These are phyloP conservation scores for Magnolia sinica DNA, from an alignment of 164 flowering plant genomes.

Conservation along the genomic window DNA sequence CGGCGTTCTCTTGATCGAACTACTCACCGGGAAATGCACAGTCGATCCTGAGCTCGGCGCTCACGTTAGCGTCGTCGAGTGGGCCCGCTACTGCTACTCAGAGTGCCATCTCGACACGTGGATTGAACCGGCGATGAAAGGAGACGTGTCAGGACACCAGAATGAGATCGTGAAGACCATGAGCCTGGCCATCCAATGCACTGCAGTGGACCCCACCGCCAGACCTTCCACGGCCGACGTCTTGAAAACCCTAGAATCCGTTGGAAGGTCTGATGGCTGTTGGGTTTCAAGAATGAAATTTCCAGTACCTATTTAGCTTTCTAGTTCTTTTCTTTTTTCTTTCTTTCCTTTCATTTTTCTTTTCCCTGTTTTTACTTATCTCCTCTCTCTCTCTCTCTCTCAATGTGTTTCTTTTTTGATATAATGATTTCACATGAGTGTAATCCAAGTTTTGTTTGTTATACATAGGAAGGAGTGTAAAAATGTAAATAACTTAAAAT, in stretches of 20 bases:
- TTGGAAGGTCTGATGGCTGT: conserved; percentile 25
- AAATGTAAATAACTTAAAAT: conserved; percentile 38
- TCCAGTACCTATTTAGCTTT: conserved; percentile 16
- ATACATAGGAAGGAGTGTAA: conserved; percentile 35
- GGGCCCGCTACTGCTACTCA: conserved; percentile 81
- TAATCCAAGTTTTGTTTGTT: conserved; percentile 32
- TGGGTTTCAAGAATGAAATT: conserved; percentile 35
- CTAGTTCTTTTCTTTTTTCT: background rate
- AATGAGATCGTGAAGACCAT: conserved; percentile 55
- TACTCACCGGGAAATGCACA: conserved; percentile 66
- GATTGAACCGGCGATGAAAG: conserved; percentile 54
- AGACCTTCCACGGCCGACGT: conserved; percentile 49
- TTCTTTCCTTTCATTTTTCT: background rate
- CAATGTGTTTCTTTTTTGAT: background rate
- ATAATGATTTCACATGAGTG: conserved; percentile 16
- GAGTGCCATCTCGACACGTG: conserved; percentile 72
- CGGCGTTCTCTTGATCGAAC: conserved; percentile 64
- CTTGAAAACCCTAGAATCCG: conserved; percentile 32
- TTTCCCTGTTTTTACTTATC: conserved; percentile 2
- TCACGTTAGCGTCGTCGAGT: conserved; percentile 51
- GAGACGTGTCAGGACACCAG: conserved; percentile 25
- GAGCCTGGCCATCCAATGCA: conserved; percentile 74
- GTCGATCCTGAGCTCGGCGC: conserved; percentile 42
- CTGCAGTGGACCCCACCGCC: conserved; percentile 53
- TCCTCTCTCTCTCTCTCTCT: background rate